phyloP scores from a whole-genome alignment of 1,284 basidiomycete genomes.

The Cutaneotrichosporon curvatum region DNA sequence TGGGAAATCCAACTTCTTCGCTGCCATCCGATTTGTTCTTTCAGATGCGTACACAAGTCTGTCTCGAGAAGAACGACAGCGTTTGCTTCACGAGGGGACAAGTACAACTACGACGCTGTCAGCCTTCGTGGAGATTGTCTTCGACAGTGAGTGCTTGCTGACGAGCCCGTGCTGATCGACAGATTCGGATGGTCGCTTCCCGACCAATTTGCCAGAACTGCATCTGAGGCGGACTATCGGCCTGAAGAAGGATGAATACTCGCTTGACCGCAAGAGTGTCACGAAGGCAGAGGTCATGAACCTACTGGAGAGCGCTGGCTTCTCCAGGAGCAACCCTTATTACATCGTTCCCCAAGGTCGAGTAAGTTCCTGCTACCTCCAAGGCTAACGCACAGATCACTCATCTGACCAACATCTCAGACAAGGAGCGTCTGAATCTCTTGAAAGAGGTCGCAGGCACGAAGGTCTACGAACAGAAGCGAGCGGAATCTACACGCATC shows the following conservation, averaged over 20 bases:
- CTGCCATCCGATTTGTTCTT: conserved; percentile 92
- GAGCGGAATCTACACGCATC: conserved; percentile 84
- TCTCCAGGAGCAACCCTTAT: conserved; percentile 95
- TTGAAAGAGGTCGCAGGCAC: conserved; percentile 98
- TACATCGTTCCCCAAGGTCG: conserved; percentile 98
- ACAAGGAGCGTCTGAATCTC: conserved; percentile 83
- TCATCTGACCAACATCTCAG: conserved; percentile 92
- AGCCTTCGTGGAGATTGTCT: conserved; percentile 82
- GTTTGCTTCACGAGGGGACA: conserved; percentile 86
- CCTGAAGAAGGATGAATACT: conserved; percentile 97
- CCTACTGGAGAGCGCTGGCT: conserved; percentile 88
- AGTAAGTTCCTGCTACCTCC: conserved; percentile 51
- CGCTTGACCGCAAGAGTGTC: conserved; percentile 81
- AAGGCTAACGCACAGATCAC: conserved; percentile 62
- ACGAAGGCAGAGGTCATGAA: conserved; percentile 98
- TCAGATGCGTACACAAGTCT: conserved; percentile 97
- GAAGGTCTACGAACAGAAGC: conserved; percentile 93
- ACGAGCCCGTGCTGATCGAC: conserved; percentile 3
- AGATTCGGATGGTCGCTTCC: conserved; percentile 72
- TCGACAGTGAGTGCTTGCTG: conserved; percentile 55
- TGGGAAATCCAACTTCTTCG: conserved; percentile 93
- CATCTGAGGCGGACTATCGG: conserved; percentile 89
- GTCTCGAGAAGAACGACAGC: conserved; percentile 85
- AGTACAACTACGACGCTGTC: conserved; percentile 82
- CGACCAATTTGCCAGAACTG: conserved; percentile 75